Conservation (phyloP, 139 green algal genomes). For the Coccomyxa sp. region DNA sequence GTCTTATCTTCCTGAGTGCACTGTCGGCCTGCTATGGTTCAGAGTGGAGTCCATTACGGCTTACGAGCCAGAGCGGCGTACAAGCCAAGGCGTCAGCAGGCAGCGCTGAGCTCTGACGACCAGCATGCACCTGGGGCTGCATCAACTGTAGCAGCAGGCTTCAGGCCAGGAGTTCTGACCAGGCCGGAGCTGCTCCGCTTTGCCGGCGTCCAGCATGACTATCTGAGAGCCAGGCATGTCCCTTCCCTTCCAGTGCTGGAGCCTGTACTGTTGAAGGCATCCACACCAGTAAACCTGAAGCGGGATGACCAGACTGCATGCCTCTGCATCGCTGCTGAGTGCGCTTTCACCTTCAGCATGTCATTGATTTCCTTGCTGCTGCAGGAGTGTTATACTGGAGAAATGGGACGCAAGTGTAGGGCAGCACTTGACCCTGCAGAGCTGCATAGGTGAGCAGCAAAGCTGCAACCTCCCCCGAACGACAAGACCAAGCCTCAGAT, state of each 20-base stretch:
- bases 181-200: slow-evolving; percentile 42
- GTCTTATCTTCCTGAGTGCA: too few relatives aligned
- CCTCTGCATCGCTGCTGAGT: too few relatives aligned
- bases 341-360: too few relatives aligned
- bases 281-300: too few relatives aligned
- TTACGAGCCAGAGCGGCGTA: slow-evolving; percentile 8
- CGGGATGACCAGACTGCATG: too few relatives aligned
- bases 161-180: slow-evolving; percentile 42
- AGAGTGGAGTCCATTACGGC: slow-evolving; percentile 15
- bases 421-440: slow-evolving; percentile 26
- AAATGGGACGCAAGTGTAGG: slow-evolving; percentile 42
- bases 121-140: slow-evolving; percentile 16
- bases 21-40: too few relatives aligned
- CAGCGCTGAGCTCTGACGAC: slow-evolving; percentile 10
- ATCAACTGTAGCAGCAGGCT: slow-evolving; percentile 44
- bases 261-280: too few relatives aligned
- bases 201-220: slow-evolving; percentile 15
- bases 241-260: too few relatives aligned
- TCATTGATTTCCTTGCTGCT: not conserved
- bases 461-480: too few relatives aligned
- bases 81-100: not conserved
- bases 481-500: not conserved
- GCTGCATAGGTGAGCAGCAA: slow-evolving; percentile 26
- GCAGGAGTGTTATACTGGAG: slow-evolving; percentile 47
- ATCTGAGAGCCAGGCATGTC: slow-evolving; percentile 37